Evolutionary conservation across 768 basidiomycete genomes (phyloP), one percentile per base, ranked within the genome.

Genomic region (Porphyrellus cyaneotinctus): DNA sequence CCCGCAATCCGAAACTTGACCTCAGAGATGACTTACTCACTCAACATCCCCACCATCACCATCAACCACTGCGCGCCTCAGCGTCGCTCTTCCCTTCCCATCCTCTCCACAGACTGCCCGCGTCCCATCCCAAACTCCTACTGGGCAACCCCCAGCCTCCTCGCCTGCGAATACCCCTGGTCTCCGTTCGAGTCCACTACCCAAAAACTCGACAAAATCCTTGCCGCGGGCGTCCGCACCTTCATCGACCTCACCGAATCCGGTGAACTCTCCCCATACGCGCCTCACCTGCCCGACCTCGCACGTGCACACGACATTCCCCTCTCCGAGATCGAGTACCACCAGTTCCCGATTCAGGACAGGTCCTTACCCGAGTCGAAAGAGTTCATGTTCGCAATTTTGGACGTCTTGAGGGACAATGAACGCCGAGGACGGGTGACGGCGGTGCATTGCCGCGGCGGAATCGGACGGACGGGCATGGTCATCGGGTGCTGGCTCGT

Each of bases 81-180:
- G 5, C 63, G 61, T 6, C 61, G 58, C 33, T 54, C 64, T 1
- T 65, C 63, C 0, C 57, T 63, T 0, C 47, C 64, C 0, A 58
- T 52, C 49, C 44, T 61, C 43, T 15, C 33, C 56, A 54, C 59
- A 0, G 47, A 54, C 38, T 57, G 47, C n/a, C 64, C 71, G 0
- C 81, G 84, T 1, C 88, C 88, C 26, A 83, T 90, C 63, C 85
- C 86, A n/a, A 91, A 91, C 69, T 87, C 85, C 0, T 90, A 90
- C 72, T 91, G 88, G 88, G 88, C 87, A 0, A 88, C 87, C 0
- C 76, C 83, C 0, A 69, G 75, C 12, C 78, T 91, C 32, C 75
- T 89, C 49, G 88, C 88, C 0, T 89, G 87, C 78, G 88, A 91
- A 63, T 90, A 89, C 67, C 88, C 88, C 1, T 91, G 84, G 82